A percentile compares a stretch with the other conserved stretches of the same genome.
Evolutionary conservation across 257 asterid genomes (phyloP).

Genomic region (Solanum arcanum): DNA sequence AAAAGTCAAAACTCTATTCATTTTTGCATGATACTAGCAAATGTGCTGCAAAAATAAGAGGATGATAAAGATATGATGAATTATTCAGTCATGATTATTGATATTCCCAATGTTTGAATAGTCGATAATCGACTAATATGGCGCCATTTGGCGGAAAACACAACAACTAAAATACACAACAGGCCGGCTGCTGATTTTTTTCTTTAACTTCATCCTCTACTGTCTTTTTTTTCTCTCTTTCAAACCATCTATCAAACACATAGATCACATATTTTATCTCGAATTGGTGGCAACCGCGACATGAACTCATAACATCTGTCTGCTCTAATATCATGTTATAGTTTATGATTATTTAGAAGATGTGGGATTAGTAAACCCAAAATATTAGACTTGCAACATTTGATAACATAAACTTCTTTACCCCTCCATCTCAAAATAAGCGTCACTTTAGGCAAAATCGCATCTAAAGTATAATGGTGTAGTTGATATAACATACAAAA

Average conservation of each 20-base stretch:
- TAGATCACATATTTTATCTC: neutral
- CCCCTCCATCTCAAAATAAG: neutral
- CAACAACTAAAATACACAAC: neutral
- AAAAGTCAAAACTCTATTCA: constrained; percentile 17
- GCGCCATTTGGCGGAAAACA: constrained; percentile 1
- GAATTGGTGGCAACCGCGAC: neutral
- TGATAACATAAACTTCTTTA: neutral
- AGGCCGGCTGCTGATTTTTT: neutral
- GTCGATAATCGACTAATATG: neutral
- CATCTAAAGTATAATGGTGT: no score
- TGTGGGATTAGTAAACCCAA: neutral
- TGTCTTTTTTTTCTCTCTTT: neutral
- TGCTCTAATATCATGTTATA: neutral
- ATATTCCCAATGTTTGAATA: neutral
- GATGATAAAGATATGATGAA: neutral
- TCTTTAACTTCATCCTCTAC: neutral
- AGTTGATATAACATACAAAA: no score
- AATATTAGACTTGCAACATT: neutral
- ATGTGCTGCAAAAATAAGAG: neutral
- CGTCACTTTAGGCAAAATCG: fast-evolving
- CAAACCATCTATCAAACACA: neutral
- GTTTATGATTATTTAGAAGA: neutral
- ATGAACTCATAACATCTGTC: neutral
- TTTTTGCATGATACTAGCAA: constrained; percentile 1
- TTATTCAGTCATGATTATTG: neutral